These are phyloP conservation scores for Cucurbitaria berberidis DNA, from an alignment of 2,329 filamentous ascomycete genomes.

Conservation along the genomic window DNA sequence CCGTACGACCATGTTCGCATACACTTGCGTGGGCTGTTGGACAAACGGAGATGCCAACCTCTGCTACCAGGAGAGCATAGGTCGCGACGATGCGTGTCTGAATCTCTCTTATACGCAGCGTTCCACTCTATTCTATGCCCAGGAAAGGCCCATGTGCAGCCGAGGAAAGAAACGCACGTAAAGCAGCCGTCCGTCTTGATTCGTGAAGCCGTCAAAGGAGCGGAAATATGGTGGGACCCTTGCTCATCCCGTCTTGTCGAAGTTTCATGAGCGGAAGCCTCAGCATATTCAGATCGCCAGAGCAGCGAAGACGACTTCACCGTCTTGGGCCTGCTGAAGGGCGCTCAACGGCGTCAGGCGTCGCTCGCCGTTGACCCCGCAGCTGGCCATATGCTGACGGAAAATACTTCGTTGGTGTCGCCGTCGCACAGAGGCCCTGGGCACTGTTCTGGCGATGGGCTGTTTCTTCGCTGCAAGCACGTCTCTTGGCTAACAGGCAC, in stretches of 20 bases:
- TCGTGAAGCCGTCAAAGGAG: constrained; percentile 26
- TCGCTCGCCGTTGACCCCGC: constrained; percentile 12
- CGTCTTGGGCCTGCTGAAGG: neutral
- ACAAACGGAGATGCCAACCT: neutral
- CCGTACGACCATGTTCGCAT: constrained; percentile 8
- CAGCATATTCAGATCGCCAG: constrained; percentile 15
- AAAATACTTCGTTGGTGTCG: constrained; percentile 2
- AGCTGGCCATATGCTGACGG: constrained; percentile 5
- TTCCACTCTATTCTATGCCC: constrained; percentile 18
- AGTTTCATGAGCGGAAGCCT: constrained; percentile 23
- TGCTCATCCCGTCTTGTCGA: constrained; percentile 23
- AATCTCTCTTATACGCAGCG: constrained; percentile 9
- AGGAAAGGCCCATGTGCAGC: constrained; percentile 11
- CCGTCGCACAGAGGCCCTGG: constrained; percentile 11
- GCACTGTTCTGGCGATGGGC: constrained; percentile 18
- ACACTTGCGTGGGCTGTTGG: constrained; percentile 7
- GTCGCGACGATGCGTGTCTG: constrained; percentile 9
- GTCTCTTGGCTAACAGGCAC: constrained; percentile 14
- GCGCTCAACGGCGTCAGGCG: constrained; percentile 1
- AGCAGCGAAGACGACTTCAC: constrained; percentile 3
- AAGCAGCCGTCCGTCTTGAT: constrained; percentile 28
- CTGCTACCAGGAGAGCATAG: constrained; percentile 5
- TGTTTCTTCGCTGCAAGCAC: constrained; percentile 33
- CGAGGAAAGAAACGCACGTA: constrained; percentile 9
- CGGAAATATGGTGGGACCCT: constrained; percentile 32